phyloP scores from a whole-genome alignment of 2,329 filamentous ascomycete genomes.

The Hypomyces perniciosus region DNA sequence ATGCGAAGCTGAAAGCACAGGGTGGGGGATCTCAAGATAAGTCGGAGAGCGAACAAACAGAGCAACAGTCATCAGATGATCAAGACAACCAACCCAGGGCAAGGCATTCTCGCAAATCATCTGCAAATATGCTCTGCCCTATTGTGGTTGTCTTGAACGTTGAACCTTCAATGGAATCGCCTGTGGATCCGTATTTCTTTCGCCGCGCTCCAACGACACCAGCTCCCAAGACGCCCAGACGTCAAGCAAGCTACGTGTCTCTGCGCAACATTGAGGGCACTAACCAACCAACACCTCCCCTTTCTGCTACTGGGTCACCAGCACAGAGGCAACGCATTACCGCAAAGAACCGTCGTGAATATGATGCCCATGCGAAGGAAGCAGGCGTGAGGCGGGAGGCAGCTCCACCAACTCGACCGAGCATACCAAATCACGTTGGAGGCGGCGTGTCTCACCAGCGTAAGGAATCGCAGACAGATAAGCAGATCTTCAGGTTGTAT shows the following conservation, averaged over 20 bases:
- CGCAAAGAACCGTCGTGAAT: slow-evolving; percentile 29
- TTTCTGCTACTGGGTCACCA: slow-evolving; percentile 25
- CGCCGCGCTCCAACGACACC: not conserved
- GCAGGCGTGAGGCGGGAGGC: slow-evolving; percentile 22
- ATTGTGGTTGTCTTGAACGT: slow-evolving; percentile 37
- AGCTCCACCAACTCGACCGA: slow-evolving; percentile 16
- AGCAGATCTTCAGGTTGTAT: slow-evolving; percentile 33
- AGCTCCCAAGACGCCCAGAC: not conserved
- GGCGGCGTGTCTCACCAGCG: slow-evolving; percentile 22
- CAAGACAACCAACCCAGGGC: not conserved
- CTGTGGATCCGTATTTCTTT: not conserved
- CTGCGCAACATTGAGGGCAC: not conserved
- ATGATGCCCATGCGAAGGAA: slow-evolving; percentile 24
- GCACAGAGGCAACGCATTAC: slow-evolving; percentile 17
- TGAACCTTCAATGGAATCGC: slow-evolving; percentile 20
- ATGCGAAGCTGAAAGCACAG: slow-evolving; percentile 17
- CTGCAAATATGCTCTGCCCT: slow-evolving; percentile 23
- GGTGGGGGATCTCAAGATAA: not conserved
- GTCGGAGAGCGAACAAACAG: not conserved
- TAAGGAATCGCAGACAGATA: slow-evolving; percentile 21
- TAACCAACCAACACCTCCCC: slow-evolving; percentile 26
- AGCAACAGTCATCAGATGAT: not conserved
- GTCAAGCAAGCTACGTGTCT: not conserved
- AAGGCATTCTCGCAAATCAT: not conserved
- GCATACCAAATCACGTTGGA: slow-evolving; percentile 16